Evolutionary conservation across 1,284 basidiomycete species (phyloP), one percentile per base, ranked within the genome.

Genomic region (Ustilago loliicola): DNA sequence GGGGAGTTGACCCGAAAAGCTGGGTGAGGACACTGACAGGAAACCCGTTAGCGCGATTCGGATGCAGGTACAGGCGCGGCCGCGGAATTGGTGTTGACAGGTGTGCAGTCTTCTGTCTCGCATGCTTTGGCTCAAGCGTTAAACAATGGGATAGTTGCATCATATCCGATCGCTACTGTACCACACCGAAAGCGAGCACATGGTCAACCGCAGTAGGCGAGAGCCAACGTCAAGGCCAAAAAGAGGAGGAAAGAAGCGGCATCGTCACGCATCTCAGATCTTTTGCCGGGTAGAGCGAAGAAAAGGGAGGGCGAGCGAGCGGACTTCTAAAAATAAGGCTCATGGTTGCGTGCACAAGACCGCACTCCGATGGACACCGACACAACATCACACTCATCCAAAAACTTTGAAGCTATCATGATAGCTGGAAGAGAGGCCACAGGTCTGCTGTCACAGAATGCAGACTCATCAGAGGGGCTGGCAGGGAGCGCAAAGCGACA

Each of bases 281-380:
- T 38, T 38, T 38, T 15, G 36, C 36, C 13, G 36, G 32, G 36
- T 38, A 38, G 36, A 38, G 13, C 36, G 36, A 38, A 38, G 36
- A 8, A 38, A 15, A 8, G 13, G 15, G 36, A 38, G 36, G 13
- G 36, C 11, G 45, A 47, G 45, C 45, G 45, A 47, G 45, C 45
- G 45, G 45, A 47, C n/a, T 47, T 47, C 45, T 47, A 47, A 47
- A 47, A 47, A 47, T 47, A 47, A 47, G 23, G n/a, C 45, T 47
- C 32, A 34, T 7, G 36, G 9, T 38, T 38, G 15, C 36, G 3
- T 15, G 36, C 36, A 23, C 45, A 2, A 21, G 45, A 23, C 45
- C 23, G 23, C 23, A 47, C 45, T 47, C 45, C 45, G 45, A 47
- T 47, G 45, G 45, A 47, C 45, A 23, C 45, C 45, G n/a, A 47